A percentile compares a stretch with the other conserved stretches of the same genome.
These are phyloP conservation scores for Sphagnum fallax DNA, from an alignment of 228 moss, liverwort and hornwort genomes.

Conservation along the genomic window DNA sequence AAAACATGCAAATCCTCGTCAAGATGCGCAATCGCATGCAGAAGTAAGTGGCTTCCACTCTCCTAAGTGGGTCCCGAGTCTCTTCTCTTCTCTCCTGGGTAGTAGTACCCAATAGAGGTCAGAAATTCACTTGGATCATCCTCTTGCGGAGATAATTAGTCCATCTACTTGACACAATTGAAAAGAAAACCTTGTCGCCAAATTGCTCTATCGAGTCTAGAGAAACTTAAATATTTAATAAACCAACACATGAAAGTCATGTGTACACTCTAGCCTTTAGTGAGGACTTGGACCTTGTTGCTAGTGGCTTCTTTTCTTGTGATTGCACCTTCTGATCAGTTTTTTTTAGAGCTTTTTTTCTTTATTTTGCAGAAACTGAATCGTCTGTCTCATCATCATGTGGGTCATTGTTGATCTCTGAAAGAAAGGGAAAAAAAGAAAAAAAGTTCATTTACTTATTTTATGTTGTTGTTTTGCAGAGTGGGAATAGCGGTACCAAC, in stretches of 20 bases:
- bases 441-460: neutral
- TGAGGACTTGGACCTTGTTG: too few relatives aligned
- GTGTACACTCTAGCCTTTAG: too few relatives aligned
- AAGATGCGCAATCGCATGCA: constrained; percentile 37
- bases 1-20: constrained; percentile 15
- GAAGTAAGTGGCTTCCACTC: constrained; percentile 14
- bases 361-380: neutral
- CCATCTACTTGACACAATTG: too few relatives aligned
- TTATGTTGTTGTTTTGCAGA: constrained; percentile 4
- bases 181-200: too few relatives aligned
- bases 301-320: neutral
- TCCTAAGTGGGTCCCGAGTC: neutral
- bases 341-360: neutral
- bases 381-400: neutral
- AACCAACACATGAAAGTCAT: too few relatives aligned
- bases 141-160: neutral
- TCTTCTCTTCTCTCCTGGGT: neutral
- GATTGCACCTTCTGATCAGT: neutral
- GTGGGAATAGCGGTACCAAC: constrained; percentile 30
- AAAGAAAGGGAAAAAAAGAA: neutral
- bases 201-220: too few relatives aligned
- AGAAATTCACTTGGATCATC: neutral
- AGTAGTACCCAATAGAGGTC: neutral
- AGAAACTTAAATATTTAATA: too few relatives aligned
- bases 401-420: too few relatives aligned